A percentile compares a stretch with the other conserved stretches of the same genome.
These are phyloP conservation scores for Mucor saturninus DNA, from an alignment of 371 early-diverging fungal species.

Conservation along the genomic window DNA sequence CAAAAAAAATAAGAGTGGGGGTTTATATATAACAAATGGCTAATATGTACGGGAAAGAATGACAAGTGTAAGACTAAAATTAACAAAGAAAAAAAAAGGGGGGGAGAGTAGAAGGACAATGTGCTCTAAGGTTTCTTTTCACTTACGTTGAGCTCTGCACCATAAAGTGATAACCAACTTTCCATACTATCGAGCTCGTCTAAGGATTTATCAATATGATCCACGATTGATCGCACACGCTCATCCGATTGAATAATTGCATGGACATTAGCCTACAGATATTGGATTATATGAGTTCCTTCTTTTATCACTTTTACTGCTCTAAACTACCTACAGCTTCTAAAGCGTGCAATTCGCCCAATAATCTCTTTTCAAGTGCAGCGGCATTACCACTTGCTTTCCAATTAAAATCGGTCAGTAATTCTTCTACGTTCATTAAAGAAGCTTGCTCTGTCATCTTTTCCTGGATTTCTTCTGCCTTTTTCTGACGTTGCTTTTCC, in stretches of 20 bases:
- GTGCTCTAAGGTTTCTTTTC: background rate
- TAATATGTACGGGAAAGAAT: background rate
- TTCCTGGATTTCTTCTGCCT: constrained; percentile 46
- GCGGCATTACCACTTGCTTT: constrained; percentile 77
- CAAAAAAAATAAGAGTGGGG: background rate
- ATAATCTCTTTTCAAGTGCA: constrained; percentile 66
- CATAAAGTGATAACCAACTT: constrained; percentile 84
- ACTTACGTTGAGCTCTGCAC: constrained; percentile 84
- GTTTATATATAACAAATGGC: background rate
- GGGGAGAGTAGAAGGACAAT: background rate
- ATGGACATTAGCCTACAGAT: constrained; percentile 84
- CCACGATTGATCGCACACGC: constrained; percentile 79
- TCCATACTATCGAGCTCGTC: constrained; percentile 83
- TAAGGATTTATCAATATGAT: constrained; percentile 81
- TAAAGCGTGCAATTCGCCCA: constrained; percentile 71
- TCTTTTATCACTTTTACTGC: background rate
- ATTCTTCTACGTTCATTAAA: constrained; percentile 65
- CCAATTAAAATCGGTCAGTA: constrained; percentile 77
- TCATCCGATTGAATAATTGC: constrained; percentile 92
- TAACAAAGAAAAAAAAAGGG: background rate
- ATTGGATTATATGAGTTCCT: background rate
- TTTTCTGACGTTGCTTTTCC: constrained; percentile 37
- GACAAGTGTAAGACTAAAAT: constrained; percentile 1
- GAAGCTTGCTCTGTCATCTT: constrained; percentile 57
- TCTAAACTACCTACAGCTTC: constrained; percentile 64